Conservation (phyloP, 345 rosid genomes). For the Brassica carinata region DNA sequence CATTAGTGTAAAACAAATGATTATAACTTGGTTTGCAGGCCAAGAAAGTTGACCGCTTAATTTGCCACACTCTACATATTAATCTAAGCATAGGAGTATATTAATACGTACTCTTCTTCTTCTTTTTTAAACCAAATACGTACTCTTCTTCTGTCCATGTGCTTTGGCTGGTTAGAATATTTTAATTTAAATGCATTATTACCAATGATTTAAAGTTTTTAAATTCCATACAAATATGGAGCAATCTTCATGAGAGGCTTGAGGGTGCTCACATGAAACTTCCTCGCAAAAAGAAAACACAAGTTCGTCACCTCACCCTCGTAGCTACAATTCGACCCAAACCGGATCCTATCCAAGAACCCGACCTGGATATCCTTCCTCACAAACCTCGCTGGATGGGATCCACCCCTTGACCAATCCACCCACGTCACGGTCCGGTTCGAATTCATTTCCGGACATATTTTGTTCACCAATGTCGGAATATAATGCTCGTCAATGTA, state of each 20-base stretch:
- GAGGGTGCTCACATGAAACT: constrained; percentile 51
- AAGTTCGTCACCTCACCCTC: constrained; percentile 41
- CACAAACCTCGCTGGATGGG: constrained; percentile 49
- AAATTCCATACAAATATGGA: constrained; percentile 31
- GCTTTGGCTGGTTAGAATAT: not conserved
- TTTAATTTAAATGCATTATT: not conserved
- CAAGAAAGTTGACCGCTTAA: constrained; percentile 23
- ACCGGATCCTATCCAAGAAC: constrained; percentile 45
- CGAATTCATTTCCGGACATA: constrained; percentile 37
- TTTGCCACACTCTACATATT: not conserved
- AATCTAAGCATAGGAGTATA: not conserved
- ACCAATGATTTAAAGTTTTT: not conserved
- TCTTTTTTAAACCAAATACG: too few relatives aligned
- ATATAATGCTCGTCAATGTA: constrained; percentile 56
- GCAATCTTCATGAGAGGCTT: constrained; percentile 47
- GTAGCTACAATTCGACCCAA: constrained; percentile 45
- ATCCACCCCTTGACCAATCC: constrained; percentile 51
- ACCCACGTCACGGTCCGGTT: constrained; percentile 57
- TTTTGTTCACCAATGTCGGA: constrained; percentile 46
- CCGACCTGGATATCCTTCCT: constrained; percentile 40
- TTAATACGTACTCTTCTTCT: not conserved
- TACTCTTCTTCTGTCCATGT: not conserved
- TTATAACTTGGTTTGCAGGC: constrained; percentile 21
- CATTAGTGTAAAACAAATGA: not conserved
- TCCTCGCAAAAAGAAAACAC: constrained; percentile 55